Conservation (phyloP, 495 filamentous ascomycete species). For the Glarea lozoyensis region DNA sequence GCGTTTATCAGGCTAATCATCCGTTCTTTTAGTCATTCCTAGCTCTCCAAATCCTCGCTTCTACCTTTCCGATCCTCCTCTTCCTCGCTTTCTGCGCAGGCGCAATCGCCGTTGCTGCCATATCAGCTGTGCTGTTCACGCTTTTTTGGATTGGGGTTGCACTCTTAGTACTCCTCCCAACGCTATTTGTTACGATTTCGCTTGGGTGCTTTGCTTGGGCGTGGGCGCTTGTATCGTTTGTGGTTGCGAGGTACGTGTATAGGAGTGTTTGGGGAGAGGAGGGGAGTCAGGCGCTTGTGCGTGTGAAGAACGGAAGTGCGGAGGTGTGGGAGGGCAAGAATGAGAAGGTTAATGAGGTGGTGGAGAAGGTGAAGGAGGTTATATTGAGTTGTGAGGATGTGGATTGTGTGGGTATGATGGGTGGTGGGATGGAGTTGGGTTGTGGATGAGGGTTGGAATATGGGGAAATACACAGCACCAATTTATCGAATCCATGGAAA, state of each 20-base stretch:
- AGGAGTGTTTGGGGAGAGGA: conserved; percentile 18
- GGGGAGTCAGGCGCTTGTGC: conserved; percentile 11
- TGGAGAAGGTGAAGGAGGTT: conserved; percentile 7
- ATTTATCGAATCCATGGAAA: too few species aligned
- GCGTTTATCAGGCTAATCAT: too few species aligned
- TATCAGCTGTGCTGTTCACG: conserved; percentile 49
- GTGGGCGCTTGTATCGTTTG: conserved; percentile 49
- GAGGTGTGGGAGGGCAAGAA: too few species aligned
- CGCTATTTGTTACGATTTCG: conserved; percentile 48
- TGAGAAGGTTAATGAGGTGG: conserved; percentile 5
- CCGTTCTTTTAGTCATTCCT: conserved; percentile 17
- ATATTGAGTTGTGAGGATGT: not conserved
- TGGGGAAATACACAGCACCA: too few species aligned
- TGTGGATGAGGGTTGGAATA: too few species aligned
- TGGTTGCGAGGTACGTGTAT: conserved; percentile 43
- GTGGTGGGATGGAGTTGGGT: too few species aligned
- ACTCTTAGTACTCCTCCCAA: conserved; percentile 53
- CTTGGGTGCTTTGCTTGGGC: conserved; percentile 52
- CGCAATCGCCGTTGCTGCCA: conserved; percentile 43
- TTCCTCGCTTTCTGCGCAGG: conserved; percentile 51
- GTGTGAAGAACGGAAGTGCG: too few species aligned
- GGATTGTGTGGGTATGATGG: too few species aligned
- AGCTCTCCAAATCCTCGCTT: conserved; percentile 17
- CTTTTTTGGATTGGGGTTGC: conserved; percentile 54
- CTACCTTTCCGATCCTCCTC: conserved; percentile 33